These are phyloP conservation scores for Rhizophora mangle DNA, from an alignment of 345 rosid genomes.

Conservation along the genomic window DNA sequence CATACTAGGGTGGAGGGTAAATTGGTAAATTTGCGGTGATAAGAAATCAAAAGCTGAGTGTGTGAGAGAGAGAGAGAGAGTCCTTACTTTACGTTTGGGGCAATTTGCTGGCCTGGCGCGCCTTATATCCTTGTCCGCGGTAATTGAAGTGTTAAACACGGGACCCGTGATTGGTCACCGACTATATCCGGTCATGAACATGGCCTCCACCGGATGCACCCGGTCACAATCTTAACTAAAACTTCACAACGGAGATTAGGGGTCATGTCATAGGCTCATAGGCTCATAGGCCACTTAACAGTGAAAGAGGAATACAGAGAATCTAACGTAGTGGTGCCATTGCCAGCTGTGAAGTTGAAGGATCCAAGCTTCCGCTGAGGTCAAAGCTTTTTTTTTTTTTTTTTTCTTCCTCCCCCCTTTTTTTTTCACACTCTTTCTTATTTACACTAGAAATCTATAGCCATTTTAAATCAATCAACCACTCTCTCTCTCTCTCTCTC, in stretches of 20 bases:
- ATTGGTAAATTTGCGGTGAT: constrained; percentile 4
- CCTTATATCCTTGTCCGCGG: constrained; percentile 23
- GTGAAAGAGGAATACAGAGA: constrained; percentile 35
- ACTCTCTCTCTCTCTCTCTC: constrained; percentile 15
- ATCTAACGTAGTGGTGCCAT: constrained; percentile 56
- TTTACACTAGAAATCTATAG: constrained; percentile 1
- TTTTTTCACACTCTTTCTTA: background rate
- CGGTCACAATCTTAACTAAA: constrained; percentile 7
- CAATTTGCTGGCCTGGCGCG: constrained; percentile 35
- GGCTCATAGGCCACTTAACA: constrained; percentile 24
- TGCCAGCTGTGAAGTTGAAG: constrained; percentile 85
- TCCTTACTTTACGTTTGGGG: constrained; percentile 15
- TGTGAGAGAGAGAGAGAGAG: background rate
- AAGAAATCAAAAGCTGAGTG: constrained; percentile 17
- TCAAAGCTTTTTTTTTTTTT: constrained; percentile 60
- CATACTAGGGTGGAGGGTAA: background rate
- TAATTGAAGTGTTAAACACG: constrained; percentile 31
- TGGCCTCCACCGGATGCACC: constrained; percentile 23
- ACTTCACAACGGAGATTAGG: background rate
- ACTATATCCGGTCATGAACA: constrained; percentile 27
- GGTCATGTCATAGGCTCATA: constrained; percentile 1
- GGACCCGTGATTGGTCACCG: constrained; percentile 50
- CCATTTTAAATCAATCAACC: constrained; percentile 8
- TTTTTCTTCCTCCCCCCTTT: constrained; percentile 15
- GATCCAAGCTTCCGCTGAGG: constrained; percentile 68